phyloP scores from a whole-genome alignment of 2,329 filamentous ascomycete species.

The Fusarium robinianum region DNA sequence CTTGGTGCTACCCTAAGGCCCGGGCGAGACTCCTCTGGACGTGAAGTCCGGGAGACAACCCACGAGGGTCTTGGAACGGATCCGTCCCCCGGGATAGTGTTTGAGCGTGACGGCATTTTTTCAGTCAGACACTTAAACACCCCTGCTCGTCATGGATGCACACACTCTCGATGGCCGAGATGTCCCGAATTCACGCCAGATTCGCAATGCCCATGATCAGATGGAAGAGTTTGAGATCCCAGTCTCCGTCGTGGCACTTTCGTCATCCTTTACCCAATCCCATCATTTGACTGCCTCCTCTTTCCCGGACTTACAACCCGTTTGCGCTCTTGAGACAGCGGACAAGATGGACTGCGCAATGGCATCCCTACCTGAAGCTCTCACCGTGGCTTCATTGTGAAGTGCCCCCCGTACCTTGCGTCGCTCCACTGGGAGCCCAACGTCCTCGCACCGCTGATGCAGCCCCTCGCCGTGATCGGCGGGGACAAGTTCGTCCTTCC shows the following conservation, averaged over 20 bases:
- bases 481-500: slow-evolving; percentile 63
- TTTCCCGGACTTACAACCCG: slow-evolving; percentile 10
- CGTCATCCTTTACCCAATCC: slow-evolving; percentile 7
- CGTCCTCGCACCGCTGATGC: slow-evolving; percentile 51
- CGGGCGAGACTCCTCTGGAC: slow-evolving; percentile 21
- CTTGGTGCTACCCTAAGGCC: slow-evolving; percentile 26
- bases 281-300: slow-evolving; percentile 2
- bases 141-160: slow-evolving; percentile 25
- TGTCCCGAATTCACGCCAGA: slow-evolving; percentile 36
- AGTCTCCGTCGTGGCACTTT: not conserved
- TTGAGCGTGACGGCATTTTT: slow-evolving; percentile 34
- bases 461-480: slow-evolving; percentile 53
- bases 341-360: slow-evolving; percentile 35
- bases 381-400: slow-evolving; percentile 60
- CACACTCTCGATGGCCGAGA: slow-evolving; percentile 34
- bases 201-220: too few relatives aligned
- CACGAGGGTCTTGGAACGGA: slow-evolving; percentile 13
- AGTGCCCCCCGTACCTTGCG: slow-evolving; percentile 53
- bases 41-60: too few relatives aligned
- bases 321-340: slow-evolving; percentile 28
- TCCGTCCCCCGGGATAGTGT: slow-evolving; percentile 14
- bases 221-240: slow-evolving; percentile 12
- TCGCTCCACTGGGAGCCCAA: slow-evolving; percentile 52
- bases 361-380: slow-evolving; percentile 38
- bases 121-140: slow-evolving; percentile 23